These are phyloP conservation scores for Fonsecaea monophora DNA, from an alignment of 2,329 filamentous ascomycete species.

Conservation along the genomic window DNA sequence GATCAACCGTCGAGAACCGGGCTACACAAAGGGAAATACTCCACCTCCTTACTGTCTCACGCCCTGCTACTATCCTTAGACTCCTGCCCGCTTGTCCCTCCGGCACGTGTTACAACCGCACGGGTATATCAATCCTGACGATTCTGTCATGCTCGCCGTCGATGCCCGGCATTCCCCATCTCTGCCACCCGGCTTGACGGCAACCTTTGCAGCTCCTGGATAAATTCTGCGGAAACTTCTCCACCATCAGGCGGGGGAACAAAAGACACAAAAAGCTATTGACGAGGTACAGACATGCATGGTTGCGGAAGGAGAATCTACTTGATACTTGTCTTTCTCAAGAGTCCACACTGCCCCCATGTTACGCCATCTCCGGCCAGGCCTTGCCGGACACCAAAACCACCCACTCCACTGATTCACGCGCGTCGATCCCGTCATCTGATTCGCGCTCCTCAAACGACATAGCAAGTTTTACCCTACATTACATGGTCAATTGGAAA, in stretches of 20 bases:
- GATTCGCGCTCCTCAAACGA: slow-evolving; percentile 14
- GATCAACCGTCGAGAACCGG: background rate
- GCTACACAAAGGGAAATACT: slow-evolving; percentile 2
- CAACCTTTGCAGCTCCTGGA: background rate
- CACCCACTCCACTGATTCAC: slow-evolving; percentile 14
- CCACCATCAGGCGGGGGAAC: background rate
- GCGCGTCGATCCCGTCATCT: background rate
- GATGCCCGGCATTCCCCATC: background rate
- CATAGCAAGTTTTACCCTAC: background rate
- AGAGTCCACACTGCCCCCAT: slow-evolving; percentile 3
- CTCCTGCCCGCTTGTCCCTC: slow-evolving; percentile 20
- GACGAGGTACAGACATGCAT: background rate
- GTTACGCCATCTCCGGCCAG: slow-evolving; percentile 1
- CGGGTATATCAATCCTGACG: background rate
- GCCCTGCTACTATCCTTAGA: slow-evolving; percentile 7
- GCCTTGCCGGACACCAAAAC: background rate
- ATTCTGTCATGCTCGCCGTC: background rate
- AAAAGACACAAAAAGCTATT: background rate
- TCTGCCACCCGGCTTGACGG: background rate
- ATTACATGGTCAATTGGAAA: background rate
- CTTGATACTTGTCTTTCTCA: background rate
- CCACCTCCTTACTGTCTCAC: background rate
- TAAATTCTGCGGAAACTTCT: background rate
- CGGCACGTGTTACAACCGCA: slow-evolving; percentile 19
- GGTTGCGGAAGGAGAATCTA: background rate